Percentiles rank a stretch among this genome's conserved stretches.
phyloP scores from a whole-genome alignment of 1,284 basidiomycete species.

The Ustilago bromivora region DNA sequence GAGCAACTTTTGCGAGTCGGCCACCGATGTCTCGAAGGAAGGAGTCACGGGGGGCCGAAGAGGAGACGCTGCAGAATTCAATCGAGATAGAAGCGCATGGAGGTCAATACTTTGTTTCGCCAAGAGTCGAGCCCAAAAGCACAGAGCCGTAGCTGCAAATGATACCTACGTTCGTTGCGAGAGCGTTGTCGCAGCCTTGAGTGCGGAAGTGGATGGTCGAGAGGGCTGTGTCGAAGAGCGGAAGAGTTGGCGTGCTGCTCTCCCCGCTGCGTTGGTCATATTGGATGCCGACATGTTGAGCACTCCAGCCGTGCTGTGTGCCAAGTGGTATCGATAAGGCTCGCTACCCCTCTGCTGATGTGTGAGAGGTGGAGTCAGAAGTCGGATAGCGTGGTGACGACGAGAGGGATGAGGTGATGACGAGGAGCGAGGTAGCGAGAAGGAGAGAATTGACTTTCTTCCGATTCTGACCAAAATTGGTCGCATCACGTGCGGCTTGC shows the following conservation, averaged over 20 bases:
- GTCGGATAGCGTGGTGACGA: not conserved
- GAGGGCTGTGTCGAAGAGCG: conserved; percentile 14
- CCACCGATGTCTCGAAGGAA: conserved; percentile 38
- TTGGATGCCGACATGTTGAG: conserved; percentile 26
- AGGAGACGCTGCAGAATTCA: conserved; percentile 32
- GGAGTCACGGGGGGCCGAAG: conserved; percentile 22
- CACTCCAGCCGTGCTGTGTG: not conserved
- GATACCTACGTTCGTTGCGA: conserved; percentile 27
- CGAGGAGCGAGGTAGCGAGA: not conserved
- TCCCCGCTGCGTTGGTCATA: conserved; percentile 17
- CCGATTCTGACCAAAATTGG: conserved; percentile 32
- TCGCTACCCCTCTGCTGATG: not conserved
- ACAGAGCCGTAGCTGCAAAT: not conserved
- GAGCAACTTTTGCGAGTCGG: conserved; percentile 39
- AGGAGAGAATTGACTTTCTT: conserved; percentile 15
- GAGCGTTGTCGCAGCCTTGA: not conserved
- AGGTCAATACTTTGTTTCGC: not conserved
- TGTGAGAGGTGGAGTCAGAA: not conserved
- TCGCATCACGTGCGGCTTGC: conserved; percentile 7
- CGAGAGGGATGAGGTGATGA: conserved; percentile 3
- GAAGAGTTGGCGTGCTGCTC: conserved; percentile 27
- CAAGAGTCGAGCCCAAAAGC: not conserved
- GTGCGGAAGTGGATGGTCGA: conserved; percentile 27
- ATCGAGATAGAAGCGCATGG: not conserved
- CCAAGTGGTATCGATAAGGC: not conserved